Evolutionary conservation across 192 early-diverging fungal species (phyloP).

Genomic region (Dissophora globulifera): DNA sequence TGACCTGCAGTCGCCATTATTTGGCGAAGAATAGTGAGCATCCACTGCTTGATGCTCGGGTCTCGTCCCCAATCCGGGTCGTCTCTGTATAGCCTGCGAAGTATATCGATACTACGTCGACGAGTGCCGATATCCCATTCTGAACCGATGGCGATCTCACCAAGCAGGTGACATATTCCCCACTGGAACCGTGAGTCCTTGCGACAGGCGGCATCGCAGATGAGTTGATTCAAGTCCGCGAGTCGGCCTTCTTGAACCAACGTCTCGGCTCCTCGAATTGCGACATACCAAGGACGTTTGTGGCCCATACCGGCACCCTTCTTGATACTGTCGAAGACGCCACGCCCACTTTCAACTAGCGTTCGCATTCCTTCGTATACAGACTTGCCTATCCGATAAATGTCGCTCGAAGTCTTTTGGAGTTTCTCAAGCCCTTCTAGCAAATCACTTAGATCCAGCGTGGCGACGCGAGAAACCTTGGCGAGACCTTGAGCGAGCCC

Average conservation of each 20-base stretch:
- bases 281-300: constrained; percentile 16
- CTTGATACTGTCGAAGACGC: background rate
- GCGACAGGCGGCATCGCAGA: constrained; percentile 4
- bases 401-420: background rate
- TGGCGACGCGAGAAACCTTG: background rate
- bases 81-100: constrained; percentile 3
- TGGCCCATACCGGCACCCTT: background rate
- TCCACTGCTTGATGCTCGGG: background rate
- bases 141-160: constrained; percentile 12
- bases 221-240: background rate
- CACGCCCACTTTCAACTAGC: constrained; percentile 3
- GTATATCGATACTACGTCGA: background rate
- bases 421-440: background rate
- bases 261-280: background rate
- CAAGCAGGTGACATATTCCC: constrained; percentile 8
- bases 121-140: constrained; percentile 1
- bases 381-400: background rate
- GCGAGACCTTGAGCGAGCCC: background rate
- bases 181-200: background rate
- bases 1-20: background rate
- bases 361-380: background rate
- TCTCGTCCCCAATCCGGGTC: background rate
- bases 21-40: constrained; percentile 1
- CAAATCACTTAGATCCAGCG: background rate
- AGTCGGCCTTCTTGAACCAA: constrained; percentile 15